A percentile compares a stretch with the other conserved stretches of the same genome.
Evolutionary conservation across 2,329 filamentous ascomycete species (phyloP).

Genomic region (Colletotrichum tamarilloi): DNA sequence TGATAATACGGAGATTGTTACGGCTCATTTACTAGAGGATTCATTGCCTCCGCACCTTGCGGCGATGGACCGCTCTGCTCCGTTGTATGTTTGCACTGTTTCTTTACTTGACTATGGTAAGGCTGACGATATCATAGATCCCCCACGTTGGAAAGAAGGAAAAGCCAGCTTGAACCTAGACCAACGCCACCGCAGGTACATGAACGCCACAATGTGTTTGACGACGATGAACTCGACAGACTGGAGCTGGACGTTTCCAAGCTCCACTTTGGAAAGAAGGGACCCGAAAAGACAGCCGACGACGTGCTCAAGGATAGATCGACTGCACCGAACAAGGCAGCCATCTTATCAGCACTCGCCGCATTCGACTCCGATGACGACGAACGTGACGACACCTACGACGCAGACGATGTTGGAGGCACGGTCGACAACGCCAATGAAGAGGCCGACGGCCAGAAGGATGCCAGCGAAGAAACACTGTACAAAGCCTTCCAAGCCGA

Average conservation of each 20-base stretch:
- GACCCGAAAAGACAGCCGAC: slow-evolving; percentile 74
- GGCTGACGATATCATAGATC: slow-evolving; percentile 39
- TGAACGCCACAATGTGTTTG: slow-evolving; percentile 78
- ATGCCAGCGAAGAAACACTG: slow-evolving; percentile 75
- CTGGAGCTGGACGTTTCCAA: slow-evolving; percentile 74
- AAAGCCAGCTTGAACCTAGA: slow-evolving; percentile 61
- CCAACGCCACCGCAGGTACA: slow-evolving; percentile 68
- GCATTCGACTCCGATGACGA: slow-evolving; percentile 95
- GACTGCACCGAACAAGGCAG: slow-evolving; percentile 79
- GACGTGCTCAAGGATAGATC: slow-evolving; percentile 74
- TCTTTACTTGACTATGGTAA: slow-evolving; percentile 18
- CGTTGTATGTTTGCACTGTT: slow-evolving; percentile 60
- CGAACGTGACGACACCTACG: slow-evolving; percentile 96
- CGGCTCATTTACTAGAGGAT: slow-evolving; percentile 84
- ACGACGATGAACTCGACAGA: slow-evolving; percentile 82
- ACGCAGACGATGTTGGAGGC: slow-evolving; percentile 90
- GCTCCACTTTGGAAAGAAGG: slow-evolving; percentile 82
- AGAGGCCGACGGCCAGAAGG: slow-evolving; percentile 58
- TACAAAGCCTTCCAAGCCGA: slow-evolving; percentile 78
- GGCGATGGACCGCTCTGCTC: slow-evolving; percentile 70
- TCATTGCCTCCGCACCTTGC: slow-evolving; percentile 77
- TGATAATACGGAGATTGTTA: slow-evolving; percentile 81
- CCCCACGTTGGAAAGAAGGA: slow-evolving; percentile 27
- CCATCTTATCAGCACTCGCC: slow-evolving; percentile 88
- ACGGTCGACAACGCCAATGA: slow-evolving; percentile 79